Evolutionary conservation across 345 rosid genomes (phyloP), one percentile per base, ranked within the genome.

Genomic region (Bruguiera gymnorhiza): DNA sequence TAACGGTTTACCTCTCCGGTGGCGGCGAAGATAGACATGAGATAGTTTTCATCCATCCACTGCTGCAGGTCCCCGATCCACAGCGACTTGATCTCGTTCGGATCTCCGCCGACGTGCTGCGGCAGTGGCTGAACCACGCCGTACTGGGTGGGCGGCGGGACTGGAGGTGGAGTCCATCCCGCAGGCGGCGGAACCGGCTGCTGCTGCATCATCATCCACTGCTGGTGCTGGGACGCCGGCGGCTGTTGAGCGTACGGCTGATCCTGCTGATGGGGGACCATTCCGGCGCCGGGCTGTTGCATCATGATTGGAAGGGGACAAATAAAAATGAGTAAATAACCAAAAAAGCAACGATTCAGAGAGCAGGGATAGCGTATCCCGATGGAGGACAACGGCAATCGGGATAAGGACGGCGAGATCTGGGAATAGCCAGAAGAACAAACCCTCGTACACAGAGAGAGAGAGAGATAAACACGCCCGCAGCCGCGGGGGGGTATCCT

Each of bases 11-110:
- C 99, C 93, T 89, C 96, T 56, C 90, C 88, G 9, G 89, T 83
- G 32, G 61, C 60, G 39, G 85, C 67, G 62, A 92, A 95, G 76
- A 82, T 73, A 76, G 26, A 76, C 70, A 76, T 56, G 68, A 95
- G 87, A 68, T 95, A 95, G 81, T 24, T 81, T 77, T 95, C 97
- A 51, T 95, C 97, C 99, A 95, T 95, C 90, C 96, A 89, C 6
- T 79, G 92, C 85, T 86, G 96, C 73, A 91, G 70, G 77, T 95
- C 98, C 15, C 98, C 97, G 76, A 95, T 92, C 99, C 98, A 95
- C 73, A 95, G 76, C 19, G 97, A 88, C 75, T 86, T 86, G 78
- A 90, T 77, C 82, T 89, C 96, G 9, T 73, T 79, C 1, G 75
- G n/a, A 1, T 58, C 67, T 8, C 55, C 62, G 13, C 34, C 73